Conservation (phyloP, 352 stramenopile species). For the Globisporangium emineosum region DNA sequence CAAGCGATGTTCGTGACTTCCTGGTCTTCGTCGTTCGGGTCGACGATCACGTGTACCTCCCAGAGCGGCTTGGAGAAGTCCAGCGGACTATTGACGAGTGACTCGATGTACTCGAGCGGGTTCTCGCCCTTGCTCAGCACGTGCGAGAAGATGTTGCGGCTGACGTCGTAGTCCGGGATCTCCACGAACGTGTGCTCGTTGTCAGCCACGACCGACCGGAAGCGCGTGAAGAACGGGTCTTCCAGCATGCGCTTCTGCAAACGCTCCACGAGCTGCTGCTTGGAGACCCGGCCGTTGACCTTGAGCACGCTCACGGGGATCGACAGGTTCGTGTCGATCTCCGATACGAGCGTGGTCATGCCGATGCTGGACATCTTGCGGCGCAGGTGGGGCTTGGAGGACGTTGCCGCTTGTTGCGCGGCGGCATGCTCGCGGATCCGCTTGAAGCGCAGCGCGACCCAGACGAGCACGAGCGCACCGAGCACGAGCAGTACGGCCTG, state of each 20-base stretch:
- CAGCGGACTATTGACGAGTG: constrained; percentile 64
- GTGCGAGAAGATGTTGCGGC: constrained; percentile 55
- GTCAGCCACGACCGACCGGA: constrained; percentile 54
- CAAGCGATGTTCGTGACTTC: constrained; percentile 50
- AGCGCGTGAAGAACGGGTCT: constrained; percentile 71
- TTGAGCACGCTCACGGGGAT: constrained; percentile 70
- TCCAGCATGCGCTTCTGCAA: constrained; percentile 45
- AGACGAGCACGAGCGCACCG: constrained; percentile 16
- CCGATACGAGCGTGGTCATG: constrained; percentile 63
- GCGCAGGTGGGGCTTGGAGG: constrained; percentile 25
- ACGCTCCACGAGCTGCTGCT: constrained; percentile 41
- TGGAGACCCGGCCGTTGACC: constrained; percentile 42
- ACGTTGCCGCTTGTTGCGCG: constrained; percentile 16
- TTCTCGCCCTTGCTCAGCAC: constrained; percentile 48
- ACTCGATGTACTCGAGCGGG: constrained; percentile 61
- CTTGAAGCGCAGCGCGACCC: constrained; percentile 15
- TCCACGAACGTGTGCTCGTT: constrained; percentile 56
- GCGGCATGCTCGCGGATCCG: background rate
- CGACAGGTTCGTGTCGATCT: constrained; percentile 73
- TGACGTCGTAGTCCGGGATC: constrained; percentile 49
- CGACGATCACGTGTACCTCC: constrained; percentile 66
- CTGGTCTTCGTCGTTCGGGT: constrained; percentile 23
- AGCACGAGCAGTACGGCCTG: constrained; percentile 20
- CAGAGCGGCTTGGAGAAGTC: constrained; percentile 71
- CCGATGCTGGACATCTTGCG: constrained; percentile 74